Percentiles rank a stretch among this genome's conserved stretches.
Evolutionary conservation across 2,329 filamentous ascomycete species (phyloP).

Genomic region (Ophiostoma quercus): DNA sequence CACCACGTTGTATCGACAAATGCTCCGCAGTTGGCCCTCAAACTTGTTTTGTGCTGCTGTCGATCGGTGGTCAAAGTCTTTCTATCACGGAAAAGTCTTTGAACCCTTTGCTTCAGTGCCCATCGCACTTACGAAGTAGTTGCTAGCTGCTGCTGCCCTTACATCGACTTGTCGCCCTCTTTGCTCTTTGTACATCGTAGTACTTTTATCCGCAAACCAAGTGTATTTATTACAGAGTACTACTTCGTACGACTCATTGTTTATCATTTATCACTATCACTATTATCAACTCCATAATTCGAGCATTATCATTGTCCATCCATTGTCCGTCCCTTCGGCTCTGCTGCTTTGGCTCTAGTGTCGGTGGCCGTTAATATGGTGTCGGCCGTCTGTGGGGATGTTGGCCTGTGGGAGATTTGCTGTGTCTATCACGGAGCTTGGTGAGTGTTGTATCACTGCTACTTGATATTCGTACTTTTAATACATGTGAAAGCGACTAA

Average conservation of each 20-base stretch:
- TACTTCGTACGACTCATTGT: neutral
- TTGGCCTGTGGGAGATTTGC: neutral
- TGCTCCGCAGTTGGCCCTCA: neutral
- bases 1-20: conserved; percentile 1
- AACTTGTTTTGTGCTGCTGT: conserved; percentile 10
- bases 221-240: neutral
- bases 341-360: conserved; percentile 15
- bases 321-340: neutral
- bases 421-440: conserved; percentile 8
- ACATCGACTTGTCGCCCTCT: neutral
- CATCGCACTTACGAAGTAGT: too few species aligned
- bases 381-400: conserved; percentile 11
- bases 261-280: neutral
- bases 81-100: neutral
- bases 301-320: neutral
- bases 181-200: neutral
- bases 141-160: too few species aligned
- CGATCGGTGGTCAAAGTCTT: neutral
- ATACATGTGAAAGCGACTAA: conserved; percentile 1
- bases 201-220: neutral
- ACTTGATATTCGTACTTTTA: neutral
- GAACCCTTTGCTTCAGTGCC: neutral
- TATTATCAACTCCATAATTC: neutral
- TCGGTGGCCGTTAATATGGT: neutral
- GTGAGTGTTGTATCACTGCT: neutral